Base-by-base conservation (phyloP, 805 yeast species). In the Ogataea pilisensis region DNA sequence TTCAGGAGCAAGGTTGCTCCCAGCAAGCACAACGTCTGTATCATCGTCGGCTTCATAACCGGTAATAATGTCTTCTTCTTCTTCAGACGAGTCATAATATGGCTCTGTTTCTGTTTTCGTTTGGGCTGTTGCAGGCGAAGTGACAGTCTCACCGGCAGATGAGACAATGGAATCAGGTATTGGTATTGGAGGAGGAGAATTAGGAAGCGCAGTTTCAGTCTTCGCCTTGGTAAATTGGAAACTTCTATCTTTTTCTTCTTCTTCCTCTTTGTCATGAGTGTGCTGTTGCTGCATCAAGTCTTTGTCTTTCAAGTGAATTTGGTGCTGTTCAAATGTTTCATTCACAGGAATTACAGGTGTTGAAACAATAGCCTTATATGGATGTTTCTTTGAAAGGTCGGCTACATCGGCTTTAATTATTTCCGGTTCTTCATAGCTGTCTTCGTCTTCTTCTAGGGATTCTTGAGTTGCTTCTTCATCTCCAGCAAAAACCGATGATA, bases 1-100 rank as follows among this genome's bases (percentile, higher is more conserved):
- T n/a, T 46, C 25, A 14, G 51, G 46, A 19, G 42, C 35, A 14
- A 45, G 43, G 7, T n/a, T n/a, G 16, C 8, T 14, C 7, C 16
- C 31, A 6, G 51, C 38, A 14, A 45, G 46, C 17, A 54, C 56
- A 14, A 49, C 48, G 31, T 60, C 62, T 0, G 68, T 64, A 41
- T 74, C 80, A 35, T 76, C 85, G 54, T 83, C 89, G 0, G 87
- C 87, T 41, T 83, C 87, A 52, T 81, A 81, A 0, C 88, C 88
- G 1, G 86, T 75, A 8, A 66, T 58, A 11, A 54, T 50, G 31
- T 48, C 53, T 9, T 41, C 52, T 27, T 41, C 52, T 25, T 59
- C 41, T 26, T 49, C 43, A 19, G 56, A 28, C 34, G 41, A 44
- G 16, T 42, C 43, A 13, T 28, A 26, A 29, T 43, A 41, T 13